A percentile compares a stretch with the other conserved stretches of the same genome.
These are phyloP conservation scores for Metarhizium rileyi DNA, from an alignment of 2,329 filamentous ascomycete species.

Conservation along the genomic window DNA sequence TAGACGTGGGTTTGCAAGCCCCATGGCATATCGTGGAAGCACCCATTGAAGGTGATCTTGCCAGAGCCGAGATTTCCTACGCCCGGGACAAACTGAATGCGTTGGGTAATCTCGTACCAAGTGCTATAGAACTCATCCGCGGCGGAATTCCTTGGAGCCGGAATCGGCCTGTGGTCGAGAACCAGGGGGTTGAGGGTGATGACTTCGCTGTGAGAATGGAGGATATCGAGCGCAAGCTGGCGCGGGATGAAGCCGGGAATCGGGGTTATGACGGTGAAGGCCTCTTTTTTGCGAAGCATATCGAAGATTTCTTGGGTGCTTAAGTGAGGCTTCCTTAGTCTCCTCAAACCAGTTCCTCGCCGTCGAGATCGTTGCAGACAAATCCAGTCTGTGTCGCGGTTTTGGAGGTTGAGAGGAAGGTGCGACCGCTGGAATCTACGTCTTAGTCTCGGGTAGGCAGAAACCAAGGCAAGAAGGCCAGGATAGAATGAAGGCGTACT, in stretches of 20 bases:
- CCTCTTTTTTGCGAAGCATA: constrained; percentile 53
- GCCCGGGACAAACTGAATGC: constrained; percentile 58
- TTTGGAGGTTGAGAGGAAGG: neutral
- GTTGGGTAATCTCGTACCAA: constrained; percentile 64
- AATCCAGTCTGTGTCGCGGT: neutral
- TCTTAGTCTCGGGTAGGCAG: neutral
- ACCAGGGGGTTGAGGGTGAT: constrained; percentile 64
- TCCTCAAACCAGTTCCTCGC: too few relatives aligned
- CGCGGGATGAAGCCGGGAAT: constrained; percentile 62
- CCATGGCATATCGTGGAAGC: constrained; percentile 64
- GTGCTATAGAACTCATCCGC: constrained; percentile 64
- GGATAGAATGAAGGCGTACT: too few relatives aligned
- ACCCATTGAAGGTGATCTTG: constrained; percentile 59
- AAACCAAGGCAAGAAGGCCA: neutral
- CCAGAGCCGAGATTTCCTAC: constrained; percentile 54
- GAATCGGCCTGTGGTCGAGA: constrained; percentile 50
- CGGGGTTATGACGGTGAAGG: constrained; percentile 59
- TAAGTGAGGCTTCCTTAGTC: too few relatives aligned
- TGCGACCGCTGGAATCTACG: neutral
- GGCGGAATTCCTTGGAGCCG: constrained; percentile 56
- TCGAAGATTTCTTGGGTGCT: too few relatives aligned
- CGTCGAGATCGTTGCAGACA: too few relatives aligned
- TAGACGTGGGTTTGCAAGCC: constrained; percentile 64
- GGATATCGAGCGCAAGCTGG: constrained; percentile 62
- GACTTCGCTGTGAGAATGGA: constrained; percentile 61